phyloP scores from a whole-genome alignment of 306 rosid genomes.

The Psophocarpus tetragonolobus region DNA sequence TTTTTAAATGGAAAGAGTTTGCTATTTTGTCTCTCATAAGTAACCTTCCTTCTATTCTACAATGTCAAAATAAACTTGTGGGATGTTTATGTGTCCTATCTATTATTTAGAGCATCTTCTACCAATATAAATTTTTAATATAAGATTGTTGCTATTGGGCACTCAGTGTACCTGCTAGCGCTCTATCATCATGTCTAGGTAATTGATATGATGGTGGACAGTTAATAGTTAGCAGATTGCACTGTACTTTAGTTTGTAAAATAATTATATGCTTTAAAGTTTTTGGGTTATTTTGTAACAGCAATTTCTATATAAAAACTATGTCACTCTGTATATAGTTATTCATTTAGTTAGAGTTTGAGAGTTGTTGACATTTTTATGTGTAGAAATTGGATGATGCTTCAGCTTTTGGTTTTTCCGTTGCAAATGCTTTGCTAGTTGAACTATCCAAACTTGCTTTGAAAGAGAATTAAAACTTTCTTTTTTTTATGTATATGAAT shows the following conservation, averaged over 20 bases:
- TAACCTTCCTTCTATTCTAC: neutral
- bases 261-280: neutral
- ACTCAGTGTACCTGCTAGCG: neutral
- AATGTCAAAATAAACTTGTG: neutral
- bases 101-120: neutral
- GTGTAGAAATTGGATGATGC: constrained; percentile 3
- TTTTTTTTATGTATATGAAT: neutral
- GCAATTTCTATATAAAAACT: neutral
- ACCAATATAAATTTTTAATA: neutral
- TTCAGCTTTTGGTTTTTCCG: constrained; percentile 20
- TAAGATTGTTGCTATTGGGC: neutral
- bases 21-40: neutral
- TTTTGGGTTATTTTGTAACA: constrained; percentile 12
- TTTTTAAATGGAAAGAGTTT: neutral
- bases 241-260: constrained; percentile 3
- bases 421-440: neutral
- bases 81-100: constrained; percentile 11
- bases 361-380: constrained; percentile 24
- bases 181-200: neutral
- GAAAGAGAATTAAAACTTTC: neutral
- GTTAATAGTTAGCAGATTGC: neutral
- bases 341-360: neutral
- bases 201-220: neutral
- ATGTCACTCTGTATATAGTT: neutral
- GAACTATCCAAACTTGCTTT: constrained; percentile 16